These are phyloP conservation scores for Anisogramma anomala DNA, from an alignment of 2,329 filamentous ascomycete species.

Conservation along the genomic window DNA sequence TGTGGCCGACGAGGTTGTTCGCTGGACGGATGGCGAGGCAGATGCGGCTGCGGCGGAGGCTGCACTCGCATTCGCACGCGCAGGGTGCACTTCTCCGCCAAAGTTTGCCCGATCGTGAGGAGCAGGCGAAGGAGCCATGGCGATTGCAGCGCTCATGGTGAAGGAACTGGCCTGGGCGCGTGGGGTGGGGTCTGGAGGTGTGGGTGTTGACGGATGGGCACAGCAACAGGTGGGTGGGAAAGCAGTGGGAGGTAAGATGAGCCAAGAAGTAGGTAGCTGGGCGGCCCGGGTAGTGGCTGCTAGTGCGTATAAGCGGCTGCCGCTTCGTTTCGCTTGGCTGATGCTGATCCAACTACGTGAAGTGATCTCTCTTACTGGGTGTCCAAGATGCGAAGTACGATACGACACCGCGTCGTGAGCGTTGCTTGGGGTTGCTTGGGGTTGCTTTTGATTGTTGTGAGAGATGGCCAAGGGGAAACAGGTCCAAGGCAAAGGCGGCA, in stretches of 20 bases:
- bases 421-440: background rate
- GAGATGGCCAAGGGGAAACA: background rate
- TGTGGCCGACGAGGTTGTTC: conserved; percentile 29
- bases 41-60: conserved; percentile 21
- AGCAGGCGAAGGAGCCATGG: conserved; percentile 57
- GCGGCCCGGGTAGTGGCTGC: conserved; percentile 14
- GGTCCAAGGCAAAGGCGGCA: background rate
- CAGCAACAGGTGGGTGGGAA: background rate
- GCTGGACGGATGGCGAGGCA: conserved; percentile 35
- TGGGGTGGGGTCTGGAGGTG: no score
- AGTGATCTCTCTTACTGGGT: no score
- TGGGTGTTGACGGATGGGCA: background rate
- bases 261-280: conserved; percentile 3
- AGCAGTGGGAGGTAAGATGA: conserved; percentile 7
- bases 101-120: conserved; percentile 53
- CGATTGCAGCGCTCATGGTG: conserved; percentile 56
- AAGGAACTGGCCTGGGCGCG: conserved; percentile 10
- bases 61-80: conserved; percentile 20
- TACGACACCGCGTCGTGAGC: background rate
- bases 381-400: background rate
- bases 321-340: conserved; percentile 12
- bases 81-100: conserved; percentile 36
- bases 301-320: conserved; percentile 7
- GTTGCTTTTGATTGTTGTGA: background rate
- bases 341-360: no score